phyloP scores from a whole-genome alignment of 495 filamentous ascomycete species.

The Lasiosphaeria hispida region DNA sequence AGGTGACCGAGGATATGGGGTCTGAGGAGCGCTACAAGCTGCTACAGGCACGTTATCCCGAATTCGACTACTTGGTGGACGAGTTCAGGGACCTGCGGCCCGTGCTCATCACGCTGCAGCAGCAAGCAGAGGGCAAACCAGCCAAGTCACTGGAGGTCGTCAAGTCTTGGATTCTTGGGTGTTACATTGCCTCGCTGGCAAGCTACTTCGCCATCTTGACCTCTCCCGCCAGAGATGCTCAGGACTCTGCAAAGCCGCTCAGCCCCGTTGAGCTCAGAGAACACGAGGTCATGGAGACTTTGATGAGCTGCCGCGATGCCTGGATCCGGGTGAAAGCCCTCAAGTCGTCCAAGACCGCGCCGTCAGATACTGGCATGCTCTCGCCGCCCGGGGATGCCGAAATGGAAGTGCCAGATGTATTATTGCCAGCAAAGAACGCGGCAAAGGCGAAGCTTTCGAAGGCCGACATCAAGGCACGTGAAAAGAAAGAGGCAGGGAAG shows the following conservation, averaged over 20 bases:
- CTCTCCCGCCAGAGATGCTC: slow-evolving; percentile 60
- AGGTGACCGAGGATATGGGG: slow-evolving; percentile 76
- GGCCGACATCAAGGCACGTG: slow-evolving; percentile 27
- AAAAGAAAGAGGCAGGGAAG: slow-evolving; percentile 33
- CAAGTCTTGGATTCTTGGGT: slow-evolving; percentile 71
- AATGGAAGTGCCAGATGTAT: slow-evolving; percentile 26
- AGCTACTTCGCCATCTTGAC: slow-evolving; percentile 94
- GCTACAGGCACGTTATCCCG: slow-evolving; percentile 77
- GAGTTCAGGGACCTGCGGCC: slow-evolving; percentile 74
- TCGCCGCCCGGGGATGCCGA: slow-evolving; percentile 39
- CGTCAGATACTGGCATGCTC: slow-evolving; percentile 24
- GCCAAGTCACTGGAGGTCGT: slow-evolving; percentile 57
- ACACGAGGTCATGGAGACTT: slow-evolving; percentile 81
- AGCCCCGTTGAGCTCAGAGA: slow-evolving; percentile 71
- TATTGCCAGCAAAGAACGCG: slow-evolving; percentile 24
- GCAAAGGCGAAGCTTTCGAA: slow-evolving; percentile 33
- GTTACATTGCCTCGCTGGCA: slow-evolving; percentile 79
- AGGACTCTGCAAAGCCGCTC: slow-evolving; percentile 52
- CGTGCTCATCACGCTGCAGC: slow-evolving; percentile 54
- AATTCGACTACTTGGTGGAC: slow-evolving; percentile 80
- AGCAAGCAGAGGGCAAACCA: slow-evolving; percentile 52
- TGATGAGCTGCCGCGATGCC: slow-evolving; percentile 74
- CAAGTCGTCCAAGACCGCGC: slow-evolving; percentile 27
- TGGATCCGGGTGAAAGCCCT: slow-evolving; percentile 75
- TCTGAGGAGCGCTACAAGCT: slow-evolving; percentile 72